A percentile compares a stretch with the other conserved stretches of the same genome.
Evolutionary conservation across 345 rosid genomes (phyloP).

Genomic region (Pugionium cornutum): DNA sequence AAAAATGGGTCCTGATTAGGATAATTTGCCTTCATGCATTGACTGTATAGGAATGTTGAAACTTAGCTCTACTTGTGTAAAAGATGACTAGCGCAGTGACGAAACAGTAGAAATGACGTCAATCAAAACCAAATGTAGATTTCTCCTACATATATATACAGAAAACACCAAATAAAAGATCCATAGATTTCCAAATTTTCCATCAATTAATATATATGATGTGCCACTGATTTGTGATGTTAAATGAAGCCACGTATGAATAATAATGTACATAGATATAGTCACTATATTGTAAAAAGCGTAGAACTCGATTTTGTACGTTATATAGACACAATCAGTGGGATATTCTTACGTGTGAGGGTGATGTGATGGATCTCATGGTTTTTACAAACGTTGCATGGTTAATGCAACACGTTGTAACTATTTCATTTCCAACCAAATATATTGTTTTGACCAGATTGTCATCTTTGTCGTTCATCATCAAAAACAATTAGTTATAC

Average conservation of each 20-base stretch:
- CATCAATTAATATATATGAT: conserved; percentile 4
- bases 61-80: conserved; percentile 32
- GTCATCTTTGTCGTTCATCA: conserved; percentile 18
- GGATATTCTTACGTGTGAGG: conserved; percentile 11
- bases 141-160: conserved; percentile 17
- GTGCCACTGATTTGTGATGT: conserved; percentile 16
- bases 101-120: conserved; percentile 36
- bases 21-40: conserved; percentile 29
- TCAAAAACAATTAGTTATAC: conserved; percentile 21
- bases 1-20: background rate
- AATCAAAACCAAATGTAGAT: conserved; percentile 21
- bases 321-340: conserved; percentile 28
- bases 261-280: background rate
- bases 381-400: conserved; percentile 37
- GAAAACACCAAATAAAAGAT: conserved; percentile 18
- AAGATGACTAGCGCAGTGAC: conserved; percentile 35
- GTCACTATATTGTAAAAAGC: conserved; percentile 12
- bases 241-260: conserved; percentile 21
- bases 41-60: conserved; percentile 12
- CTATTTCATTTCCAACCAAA: conserved; percentile 22
- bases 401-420: conserved; percentile 32
- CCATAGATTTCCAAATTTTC: conserved; percentile 13
- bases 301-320: background rate
- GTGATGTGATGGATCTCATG: conserved; percentile 35
- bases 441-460: conserved; percentile 15